These are phyloP conservation scores for Conticribra guillardii DNA, from an alignment of 108 stramenopile species.

Conservation along the genomic window DNA sequence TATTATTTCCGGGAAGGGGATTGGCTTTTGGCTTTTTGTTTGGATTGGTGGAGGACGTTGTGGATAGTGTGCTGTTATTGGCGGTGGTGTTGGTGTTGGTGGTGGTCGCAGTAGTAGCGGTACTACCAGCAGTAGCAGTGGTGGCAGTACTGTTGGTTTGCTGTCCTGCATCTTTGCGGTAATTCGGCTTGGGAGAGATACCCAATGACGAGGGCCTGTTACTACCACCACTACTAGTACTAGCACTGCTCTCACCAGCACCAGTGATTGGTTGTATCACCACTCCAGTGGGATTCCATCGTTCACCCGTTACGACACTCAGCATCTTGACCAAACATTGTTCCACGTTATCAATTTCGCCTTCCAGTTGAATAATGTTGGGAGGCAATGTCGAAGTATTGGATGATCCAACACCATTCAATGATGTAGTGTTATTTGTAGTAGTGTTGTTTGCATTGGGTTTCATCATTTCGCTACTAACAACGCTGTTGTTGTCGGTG, in stretches of 20 bases:
- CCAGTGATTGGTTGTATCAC: slow-evolving; percentile 13
- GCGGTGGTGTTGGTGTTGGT: too few species aligned
- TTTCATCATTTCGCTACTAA: too few species aligned
- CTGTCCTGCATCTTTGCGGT: slow-evolving; percentile 1
- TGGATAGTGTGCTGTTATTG: too few species aligned
- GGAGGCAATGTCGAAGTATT: slow-evolving; percentile 6
- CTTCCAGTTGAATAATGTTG: slow-evolving; percentile 52
- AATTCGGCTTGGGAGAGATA: background rate
- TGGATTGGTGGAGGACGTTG: background rate
- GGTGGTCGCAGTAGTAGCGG: too few species aligned
- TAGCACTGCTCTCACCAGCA: background rate
- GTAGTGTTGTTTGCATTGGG: background rate
- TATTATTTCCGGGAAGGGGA: too few species aligned
- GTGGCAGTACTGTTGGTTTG: too few species aligned
- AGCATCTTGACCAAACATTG: slow-evolving; percentile 43
- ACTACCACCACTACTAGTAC: background rate
- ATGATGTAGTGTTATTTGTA: background rate
- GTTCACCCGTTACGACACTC: slow-evolving; percentile 33
- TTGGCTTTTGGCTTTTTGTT: background rate
- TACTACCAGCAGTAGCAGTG: too few species aligned
- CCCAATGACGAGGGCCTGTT: too few species aligned
- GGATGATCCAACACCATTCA: slow-evolving; percentile 2
- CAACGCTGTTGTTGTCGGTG: too few species aligned
- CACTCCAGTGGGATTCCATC: slow-evolving; percentile 28
- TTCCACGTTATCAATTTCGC: slow-evolving; percentile 40